A percentile compares a stretch with the other conserved stretches of the same genome.
Evolutionary conservation across 2,329 filamentous ascomycete species (phyloP).

Genomic region (Pleoardoris graminearum): DNA sequence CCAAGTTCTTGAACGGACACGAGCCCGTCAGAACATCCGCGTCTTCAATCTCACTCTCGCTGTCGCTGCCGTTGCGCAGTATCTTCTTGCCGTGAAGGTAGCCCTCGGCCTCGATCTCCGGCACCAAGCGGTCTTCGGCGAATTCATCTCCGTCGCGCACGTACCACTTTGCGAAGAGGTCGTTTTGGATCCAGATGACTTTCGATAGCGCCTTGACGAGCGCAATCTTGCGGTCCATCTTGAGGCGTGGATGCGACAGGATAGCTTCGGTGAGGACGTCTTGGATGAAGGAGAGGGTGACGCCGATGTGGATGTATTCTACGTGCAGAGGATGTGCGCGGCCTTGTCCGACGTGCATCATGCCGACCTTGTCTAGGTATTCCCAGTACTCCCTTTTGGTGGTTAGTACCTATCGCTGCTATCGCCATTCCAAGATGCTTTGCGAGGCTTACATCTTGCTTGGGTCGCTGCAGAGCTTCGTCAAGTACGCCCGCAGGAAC

Average conservation of each 20-base stretch:
- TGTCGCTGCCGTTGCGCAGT: conserved; percentile 33
- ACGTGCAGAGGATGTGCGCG: conserved; percentile 73
- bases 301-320: conserved; percentile 79
- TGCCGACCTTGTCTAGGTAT: conserved; percentile 81
- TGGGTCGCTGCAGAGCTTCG: conserved; percentile 73
- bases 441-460: conserved; percentile 57
- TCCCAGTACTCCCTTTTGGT: conserved; percentile 68
- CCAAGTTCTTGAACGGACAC: conserved; percentile 39
- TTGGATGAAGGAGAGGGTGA: conserved; percentile 73
- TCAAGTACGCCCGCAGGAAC: conserved; percentile 59
- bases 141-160: conserved; percentile 69
- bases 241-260: conserved; percentile 69
- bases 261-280: conserved; percentile 78
- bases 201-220: conserved; percentile 77
- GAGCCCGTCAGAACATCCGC: conserved; percentile 23
- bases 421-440: background rate
- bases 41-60: conserved; percentile 35
- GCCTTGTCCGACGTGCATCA: conserved; percentile 81
- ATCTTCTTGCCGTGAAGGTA: conserved; percentile 44
- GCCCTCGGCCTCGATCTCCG: conserved; percentile 42
- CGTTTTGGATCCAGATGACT: conserved; percentile 87
- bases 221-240: conserved; percentile 69
- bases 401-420: background rate
- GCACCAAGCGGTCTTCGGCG: conserved; percentile 48
- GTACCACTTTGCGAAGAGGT: conserved; percentile 83